Evolutionary conservation across 2,329 filamentous ascomycete genomes (phyloP), one percentile per base, ranked within the genome.

Genomic region (Colletotrichum sp.): DNA sequence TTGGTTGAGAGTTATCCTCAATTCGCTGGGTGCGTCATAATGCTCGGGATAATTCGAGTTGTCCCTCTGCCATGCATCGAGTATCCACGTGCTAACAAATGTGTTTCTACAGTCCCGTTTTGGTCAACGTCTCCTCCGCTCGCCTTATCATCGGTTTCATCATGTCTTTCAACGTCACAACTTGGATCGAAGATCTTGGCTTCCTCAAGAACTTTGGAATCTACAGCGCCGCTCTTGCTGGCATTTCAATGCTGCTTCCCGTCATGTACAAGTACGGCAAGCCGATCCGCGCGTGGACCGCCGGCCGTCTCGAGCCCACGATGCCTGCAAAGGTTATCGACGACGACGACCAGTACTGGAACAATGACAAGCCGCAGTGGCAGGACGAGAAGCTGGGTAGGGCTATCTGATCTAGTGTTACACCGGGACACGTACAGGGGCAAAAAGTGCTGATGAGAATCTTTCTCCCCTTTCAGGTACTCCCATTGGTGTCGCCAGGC

Each of bases 1-100:
- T 77, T 83, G 15, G 78, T 85, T 25, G 83, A 85, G 78, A 84
- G 81, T 66, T 83, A 82, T 70, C 83, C 83, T 15, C 75, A 74
- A 16, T 78, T 72, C 32, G 76, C 76, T 43, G 76, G 76, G 76
- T 77, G 55, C 30, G 76, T 77, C 27, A 27, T 28, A 2, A 18
- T 58, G 15, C 32, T 27, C 8, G 28, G 16, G 13, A 39, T 4
- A 15, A 12, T 30, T 70, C n/a, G 6, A 30, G 15, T 15, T 16
- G 10, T 18, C 55, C 8, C 55, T 18, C 32, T 25, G 5, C 22
- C 8, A 3, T 4, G 6, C 7, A 2, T 15, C 22, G 25, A 43
- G 28, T 18, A 6, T 13, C 5, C 3, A 6, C 48, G 12, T 30
- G 32, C 70, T 76, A 69, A 77, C 61, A 39, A 8, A 5, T 28